phyloP scores from a whole-genome alignment of 306 rosid species.

The Prunus persica region DNA sequence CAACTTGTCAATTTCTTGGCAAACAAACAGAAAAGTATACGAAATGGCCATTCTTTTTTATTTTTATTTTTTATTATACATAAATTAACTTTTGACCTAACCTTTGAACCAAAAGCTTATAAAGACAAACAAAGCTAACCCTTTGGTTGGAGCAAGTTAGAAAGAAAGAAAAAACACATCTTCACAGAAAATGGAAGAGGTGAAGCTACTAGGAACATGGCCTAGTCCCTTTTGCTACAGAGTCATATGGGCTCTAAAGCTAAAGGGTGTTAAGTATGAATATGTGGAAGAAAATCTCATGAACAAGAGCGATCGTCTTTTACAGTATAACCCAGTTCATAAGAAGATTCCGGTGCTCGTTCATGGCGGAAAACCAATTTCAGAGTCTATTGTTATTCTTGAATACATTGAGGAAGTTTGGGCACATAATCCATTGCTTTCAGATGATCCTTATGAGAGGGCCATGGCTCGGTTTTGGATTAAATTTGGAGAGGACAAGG shows the following conservation, averaged over 20 bases:
- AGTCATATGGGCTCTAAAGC: slow-evolving; percentile 27
- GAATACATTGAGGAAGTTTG: slow-evolving; percentile 29
- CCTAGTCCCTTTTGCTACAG: slow-evolving; percentile 20
- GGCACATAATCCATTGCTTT: slow-evolving; percentile 16
- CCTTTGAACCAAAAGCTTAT: no score
- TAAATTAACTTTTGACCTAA: not conserved
- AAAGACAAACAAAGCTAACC: not conserved
- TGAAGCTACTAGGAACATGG: slow-evolving; percentile 23
- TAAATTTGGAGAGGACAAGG: slow-evolving; percentile 25
- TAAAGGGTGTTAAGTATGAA: slow-evolving; percentile 19
- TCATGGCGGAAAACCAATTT: slow-evolving; percentile 19
- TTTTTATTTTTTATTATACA: no score
- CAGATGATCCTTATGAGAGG: slow-evolving; percentile 20
- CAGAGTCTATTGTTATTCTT: slow-evolving; percentile 20
- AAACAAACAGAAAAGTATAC: not conserved
- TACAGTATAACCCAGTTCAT: slow-evolving; percentile 21
- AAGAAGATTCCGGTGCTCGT: slow-evolving; percentile 19
- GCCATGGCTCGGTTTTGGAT: slow-evolving; percentile 24
- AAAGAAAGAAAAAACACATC: not conserved
- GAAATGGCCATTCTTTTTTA: not conserved
- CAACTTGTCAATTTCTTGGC: not conserved
- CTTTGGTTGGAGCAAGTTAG: not conserved
- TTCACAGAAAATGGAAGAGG: slow-evolving; percentile 20
- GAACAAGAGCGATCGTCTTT: slow-evolving; percentile 23
- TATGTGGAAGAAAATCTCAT: slow-evolving; percentile 24